Evolutionary conservation across 1,139 yeast species (phyloP).

Genomic region (Protomyces pachydermus): DNA sequence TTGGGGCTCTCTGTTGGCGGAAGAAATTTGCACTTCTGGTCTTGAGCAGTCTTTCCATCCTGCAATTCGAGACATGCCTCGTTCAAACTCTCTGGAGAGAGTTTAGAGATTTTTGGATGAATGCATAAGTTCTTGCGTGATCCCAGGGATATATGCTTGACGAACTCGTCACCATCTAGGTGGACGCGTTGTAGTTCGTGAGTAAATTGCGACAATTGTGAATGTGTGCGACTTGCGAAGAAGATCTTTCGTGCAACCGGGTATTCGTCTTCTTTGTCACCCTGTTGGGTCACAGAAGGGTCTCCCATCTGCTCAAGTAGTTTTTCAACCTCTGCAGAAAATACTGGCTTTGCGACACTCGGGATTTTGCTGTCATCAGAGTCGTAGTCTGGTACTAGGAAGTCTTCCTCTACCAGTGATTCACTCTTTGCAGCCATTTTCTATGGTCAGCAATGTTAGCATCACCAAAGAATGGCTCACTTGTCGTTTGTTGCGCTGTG

Average conservation of each 20-base stretch:
- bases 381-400: slow-evolving; percentile 38
- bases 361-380: background rate
- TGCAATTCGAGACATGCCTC: slow-evolving; percentile 80
- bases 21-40: slow-evolving; percentile 51
- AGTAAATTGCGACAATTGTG: slow-evolving; percentile 78
- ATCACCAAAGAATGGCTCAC: background rate
- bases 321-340: background rate
- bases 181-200: slow-evolving; percentile 50
- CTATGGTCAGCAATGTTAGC: background rate
- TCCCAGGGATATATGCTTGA: slow-evolving; percentile 53
- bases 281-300: background rate
- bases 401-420: slow-evolving; percentile 39
- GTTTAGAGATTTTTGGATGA: slow-evolving; percentile 54
- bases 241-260: slow-evolving; percentile 39
- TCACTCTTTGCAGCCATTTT: background rate
- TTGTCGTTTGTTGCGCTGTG: slow-evolving; percentile 26
- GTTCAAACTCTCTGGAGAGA: slow-evolving; percentile 53
- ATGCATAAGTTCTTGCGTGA: slow-evolving; percentile 85
- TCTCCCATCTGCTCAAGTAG: slow-evolving; percentile 4
- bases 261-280: background rate
- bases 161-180: slow-evolving; percentile 35
- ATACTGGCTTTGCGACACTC: background rate
- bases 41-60: slow-evolving; percentile 38
- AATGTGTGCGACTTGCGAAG: slow-evolving; percentile 85
- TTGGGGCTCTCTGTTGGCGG: slow-evolving; percentile 41